These are phyloP conservation scores for Juglanconis juglandina DNA, from an alignment of 2,329 filamentous ascomycete species.

Conservation along the genomic window DNA sequence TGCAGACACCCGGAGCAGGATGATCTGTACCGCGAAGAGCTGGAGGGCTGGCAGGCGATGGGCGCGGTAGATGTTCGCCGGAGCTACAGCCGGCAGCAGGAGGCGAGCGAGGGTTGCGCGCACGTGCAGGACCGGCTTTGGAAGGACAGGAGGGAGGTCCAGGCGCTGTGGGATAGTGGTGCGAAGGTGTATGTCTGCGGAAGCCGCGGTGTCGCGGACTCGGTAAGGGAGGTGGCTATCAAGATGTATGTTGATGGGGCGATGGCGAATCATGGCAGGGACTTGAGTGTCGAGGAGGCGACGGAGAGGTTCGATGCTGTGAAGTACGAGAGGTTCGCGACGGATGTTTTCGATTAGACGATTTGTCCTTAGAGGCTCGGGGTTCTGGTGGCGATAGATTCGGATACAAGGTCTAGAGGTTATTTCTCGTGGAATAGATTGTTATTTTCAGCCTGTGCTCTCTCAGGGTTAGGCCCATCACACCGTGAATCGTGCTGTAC, in stretches of 20 bases:
- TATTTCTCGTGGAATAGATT: background rate
- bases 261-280: constrained; percentile 26
- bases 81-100: constrained; percentile 56
- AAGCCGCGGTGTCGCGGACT: constrained; percentile 40
- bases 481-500: too few species aligned
- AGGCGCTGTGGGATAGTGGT: constrained; percentile 32
- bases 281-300: constrained; percentile 23
- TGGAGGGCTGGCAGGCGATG: constrained; percentile 55
- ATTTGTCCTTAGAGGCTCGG: background rate
- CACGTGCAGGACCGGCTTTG: constrained; percentile 47
- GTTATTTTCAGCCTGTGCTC: background rate
- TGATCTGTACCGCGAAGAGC: constrained; percentile 56
- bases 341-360: constrained; percentile 56
- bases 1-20: constrained; percentile 55
- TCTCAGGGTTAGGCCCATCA: too few species aligned
- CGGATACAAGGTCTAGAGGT: background rate
- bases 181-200: constrained; percentile 62
- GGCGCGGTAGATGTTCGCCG: constrained; percentile 61
- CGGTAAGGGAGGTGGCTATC: constrained; percentile 34
- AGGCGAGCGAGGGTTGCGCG: constrained; percentile 29
- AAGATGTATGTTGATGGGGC: constrained; percentile 32
- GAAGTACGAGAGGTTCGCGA: constrained; percentile 54
- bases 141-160: constrained; percentile 36
- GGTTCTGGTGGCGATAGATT: background rate
- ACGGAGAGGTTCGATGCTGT: constrained; percentile 47